Evolutionary conservation across 225 moss, liverwort and hornwort species (phyloP).

Genomic region (Pseudoscleropodium purum): DNA sequence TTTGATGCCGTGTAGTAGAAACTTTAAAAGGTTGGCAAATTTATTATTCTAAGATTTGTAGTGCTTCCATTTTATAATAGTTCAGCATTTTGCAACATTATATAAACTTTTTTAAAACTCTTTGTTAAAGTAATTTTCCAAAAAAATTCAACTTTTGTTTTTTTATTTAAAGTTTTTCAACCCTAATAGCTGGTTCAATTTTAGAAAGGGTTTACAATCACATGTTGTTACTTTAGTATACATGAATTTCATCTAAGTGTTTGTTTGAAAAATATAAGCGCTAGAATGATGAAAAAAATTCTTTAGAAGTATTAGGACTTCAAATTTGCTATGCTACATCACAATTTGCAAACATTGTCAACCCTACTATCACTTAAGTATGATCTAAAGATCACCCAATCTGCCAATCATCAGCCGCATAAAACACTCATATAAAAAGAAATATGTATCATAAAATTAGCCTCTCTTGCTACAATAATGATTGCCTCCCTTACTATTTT

Average conservation of each 20-base stretch:
- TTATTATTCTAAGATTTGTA: not conserved
- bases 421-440: not conserved
- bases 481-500: not conserved
- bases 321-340: not conserved
- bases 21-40: not conserved
- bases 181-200: rapidly evolving
- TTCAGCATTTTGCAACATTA: not conserved
- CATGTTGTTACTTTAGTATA: not conserved
- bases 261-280: not conserved
- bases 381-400: no score
- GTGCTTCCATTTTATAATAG: not conserved
- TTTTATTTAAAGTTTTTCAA: no score
- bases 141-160: not conserved
- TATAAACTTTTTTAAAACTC: no score
- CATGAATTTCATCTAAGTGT: not conserved
- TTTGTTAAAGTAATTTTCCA: not conserved
- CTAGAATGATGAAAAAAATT: not conserved
- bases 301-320: not conserved
- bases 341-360: not conserved
- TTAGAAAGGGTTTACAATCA: not conserved
- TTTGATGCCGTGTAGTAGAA: not conserved
- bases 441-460: no score
- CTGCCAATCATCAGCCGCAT: not conserved
- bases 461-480: not conserved
- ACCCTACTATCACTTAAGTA: not conserved